These are phyloP conservation scores for Mycena belliarum DNA, from an alignment of 768 basidiomycete species.

Conservation along the genomic window DNA sequence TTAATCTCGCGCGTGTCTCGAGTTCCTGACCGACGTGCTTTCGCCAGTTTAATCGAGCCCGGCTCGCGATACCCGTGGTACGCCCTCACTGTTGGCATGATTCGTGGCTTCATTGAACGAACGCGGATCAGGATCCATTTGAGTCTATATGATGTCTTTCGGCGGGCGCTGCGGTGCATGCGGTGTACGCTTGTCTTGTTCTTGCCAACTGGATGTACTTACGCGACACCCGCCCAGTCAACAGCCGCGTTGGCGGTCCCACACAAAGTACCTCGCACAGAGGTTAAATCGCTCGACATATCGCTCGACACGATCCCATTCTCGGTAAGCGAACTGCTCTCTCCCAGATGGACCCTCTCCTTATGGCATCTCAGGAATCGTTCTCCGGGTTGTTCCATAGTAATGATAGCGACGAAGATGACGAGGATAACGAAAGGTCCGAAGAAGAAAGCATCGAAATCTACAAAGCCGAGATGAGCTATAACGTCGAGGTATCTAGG, in stretches of 20 bases:
- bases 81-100: not conserved
- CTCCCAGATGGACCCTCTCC: not conserved
- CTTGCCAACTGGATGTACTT: not conserved
- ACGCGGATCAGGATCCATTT: not conserved
- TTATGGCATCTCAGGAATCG: conserved; percentile 21
- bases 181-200: conserved; percentile 1
- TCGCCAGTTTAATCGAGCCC: not conserved
- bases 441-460: not conserved
- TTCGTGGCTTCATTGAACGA: not conserved
- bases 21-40: not conserved
- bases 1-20: not conserved
- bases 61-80: not conserved
- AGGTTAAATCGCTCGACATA: conserved; percentile 17
- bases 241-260: conserved; percentile 1
- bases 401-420: conserved; percentile 1
- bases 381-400: conserved; percentile 24
- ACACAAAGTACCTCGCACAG: conserved; percentile 12
- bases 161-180: conserved; percentile 18
- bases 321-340: conserved; percentile 12
- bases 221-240: conserved; percentile 8
- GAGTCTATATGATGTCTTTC: conserved; percentile 7
- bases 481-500: conserved; percentile 30
- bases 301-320: conserved; percentile 22
- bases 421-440: conserved; percentile 1
- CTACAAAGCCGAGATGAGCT: conserved; percentile 27